Conservation (phyloP, 176 grass and related monocot genomes). For the Musa itinerans region DNA sequence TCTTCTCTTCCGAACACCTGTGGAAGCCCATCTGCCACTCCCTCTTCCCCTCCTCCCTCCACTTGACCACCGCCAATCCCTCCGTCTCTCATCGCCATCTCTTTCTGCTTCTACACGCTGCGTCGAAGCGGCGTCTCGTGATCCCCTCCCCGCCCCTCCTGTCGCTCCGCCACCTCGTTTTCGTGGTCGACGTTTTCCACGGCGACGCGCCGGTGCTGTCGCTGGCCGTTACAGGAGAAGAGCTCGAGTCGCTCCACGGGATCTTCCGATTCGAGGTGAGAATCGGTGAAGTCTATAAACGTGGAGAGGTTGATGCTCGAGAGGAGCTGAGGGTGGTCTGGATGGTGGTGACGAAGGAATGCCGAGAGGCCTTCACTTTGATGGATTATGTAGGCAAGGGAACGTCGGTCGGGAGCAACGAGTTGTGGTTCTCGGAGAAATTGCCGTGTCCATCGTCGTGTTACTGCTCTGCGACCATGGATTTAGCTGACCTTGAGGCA, state of each 20-base stretch:
- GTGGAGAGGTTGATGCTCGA: conserved; percentile 6
- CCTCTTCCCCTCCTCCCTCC: conserved; percentile 44
- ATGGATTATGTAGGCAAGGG: conserved; percentile 45
- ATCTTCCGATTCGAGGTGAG: conserved; percentile 54
- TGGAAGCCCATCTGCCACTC: conserved; percentile 45
- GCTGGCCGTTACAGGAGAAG: conserved; percentile 24
- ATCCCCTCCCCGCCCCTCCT: conserved; percentile 27
- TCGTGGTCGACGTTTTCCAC: conserved; percentile 47
- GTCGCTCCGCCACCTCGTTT: conserved; percentile 40
- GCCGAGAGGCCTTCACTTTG: conserved; percentile 34
- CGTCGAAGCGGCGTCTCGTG: conserved; percentile 12
- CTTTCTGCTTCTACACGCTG: conserved; percentile 41
- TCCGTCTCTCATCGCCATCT: conserved; percentile 29
- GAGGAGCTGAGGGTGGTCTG: conserved; percentile 36
- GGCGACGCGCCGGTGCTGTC: conserved; percentile 23
- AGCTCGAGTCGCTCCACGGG: background rate
- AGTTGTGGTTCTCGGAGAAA: conserved; percentile 34
- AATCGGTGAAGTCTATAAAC: background rate
- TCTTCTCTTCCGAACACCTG: conserved; percentile 52
- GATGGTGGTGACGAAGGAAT: conserved; percentile 42
- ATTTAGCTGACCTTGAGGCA: conserved; percentile 29
- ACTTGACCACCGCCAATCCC: background rate
- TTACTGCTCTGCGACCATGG: conserved; percentile 5
- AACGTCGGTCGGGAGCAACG: conserved; percentile 18
- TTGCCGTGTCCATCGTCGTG: conserved; percentile 38